Evolutionary conservation across 805 yeast genomes (phyloP), one percentile per base, ranked within the genome.

Genomic region (Saccharomycopsis fibuligera): DNA sequence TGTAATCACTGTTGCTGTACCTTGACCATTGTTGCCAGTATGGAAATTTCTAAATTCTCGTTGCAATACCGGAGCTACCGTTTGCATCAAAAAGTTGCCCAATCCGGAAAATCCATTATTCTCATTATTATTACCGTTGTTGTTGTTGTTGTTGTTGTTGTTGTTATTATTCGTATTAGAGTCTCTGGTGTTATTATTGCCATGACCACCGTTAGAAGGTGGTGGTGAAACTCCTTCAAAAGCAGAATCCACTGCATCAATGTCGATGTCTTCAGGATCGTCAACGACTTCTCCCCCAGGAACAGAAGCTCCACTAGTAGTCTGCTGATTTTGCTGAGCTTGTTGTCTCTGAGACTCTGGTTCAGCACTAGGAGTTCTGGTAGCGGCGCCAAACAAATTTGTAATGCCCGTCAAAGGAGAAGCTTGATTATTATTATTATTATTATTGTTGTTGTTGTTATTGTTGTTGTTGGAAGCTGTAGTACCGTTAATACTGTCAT

Each of bases 11-110:
- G 40, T 43, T 5, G 46, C 38, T 12, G 35, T 35, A 5, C 33
- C 33, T 14, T 9, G 24, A 35, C 31, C 30, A 14, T 22, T 25
- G 35, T 36, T 42, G 6, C 21, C 41, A 9, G 5, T 19, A 10
- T 14, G 12, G n/a, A 46, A 40, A 21, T 46, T 46, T 21, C n/a
- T 23, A 6, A 41, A 12, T 21, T 46, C 41, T 19, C 45, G 24
- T 41, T 47, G 50, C 17, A 47, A 23, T n/a, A 41, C 22, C 25
- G 46, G 50, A 8, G 36, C 44, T 27, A 41, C 38, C 4, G 46
- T 30, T 27, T 38, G 41, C 30, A 42, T 29, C 3, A 47, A 8
- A 12, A 41, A 17, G 31, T 47, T 42, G 9, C 50, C 46, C 16
- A 45, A 19, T 25, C 35, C 43, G 14, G 21, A 16, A 37, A 47